Evolutionary conservation across 192 early-diverging fungal species (phyloP), one percentile per base, ranked within the genome.

Genomic region (Paraglomus occultum): DNA sequence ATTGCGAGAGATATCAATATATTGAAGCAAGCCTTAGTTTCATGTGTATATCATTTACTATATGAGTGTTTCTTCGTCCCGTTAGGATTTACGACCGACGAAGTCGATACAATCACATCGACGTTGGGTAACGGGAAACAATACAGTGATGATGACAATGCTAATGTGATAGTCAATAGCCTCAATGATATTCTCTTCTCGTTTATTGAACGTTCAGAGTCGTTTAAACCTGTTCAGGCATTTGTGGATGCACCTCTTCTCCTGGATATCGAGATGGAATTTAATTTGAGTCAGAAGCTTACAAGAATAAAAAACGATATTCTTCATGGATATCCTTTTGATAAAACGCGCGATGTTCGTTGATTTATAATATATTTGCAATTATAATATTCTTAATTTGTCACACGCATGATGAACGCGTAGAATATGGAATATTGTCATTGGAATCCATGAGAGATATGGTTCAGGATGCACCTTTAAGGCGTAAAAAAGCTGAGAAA

Each of bases 181-280:
- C 65, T 89, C 38, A 85, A 79, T 65, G 74, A 83, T 22, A 67
- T 84, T 18, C 49, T 90, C 14, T 70, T 91, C 17, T 67, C 67
- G 7, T 74, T 91, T 14, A 79, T 94, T 69, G 90, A 94, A 45
- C 63, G 74, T n/a, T 83, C 85, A 42, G 78, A 75, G 6, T 74
- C 90, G 14, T 82, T 86, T n/a, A 82, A 82, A 8, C 71, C 83
- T 4, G 75, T 87, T 18, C 51, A 58, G 5, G 87, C 86, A 10
- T 86, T 94, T 65, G 54, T 68, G 1, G 84, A 89, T 68, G 93
- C 92, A 1, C 91, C 95, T n/a, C 77, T 95, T 63, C 73, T 95
- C 44, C 74, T 96, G 14, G 95, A 96, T 73, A 74, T 94, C 38
- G 91, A 96, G 75, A 82, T 93, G 44, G 82, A 91, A 50, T 88